Evolutionary conservation across 1,284 basidiomycete species (phyloP).

Genomic region (Leccinum solheimii): DNA sequence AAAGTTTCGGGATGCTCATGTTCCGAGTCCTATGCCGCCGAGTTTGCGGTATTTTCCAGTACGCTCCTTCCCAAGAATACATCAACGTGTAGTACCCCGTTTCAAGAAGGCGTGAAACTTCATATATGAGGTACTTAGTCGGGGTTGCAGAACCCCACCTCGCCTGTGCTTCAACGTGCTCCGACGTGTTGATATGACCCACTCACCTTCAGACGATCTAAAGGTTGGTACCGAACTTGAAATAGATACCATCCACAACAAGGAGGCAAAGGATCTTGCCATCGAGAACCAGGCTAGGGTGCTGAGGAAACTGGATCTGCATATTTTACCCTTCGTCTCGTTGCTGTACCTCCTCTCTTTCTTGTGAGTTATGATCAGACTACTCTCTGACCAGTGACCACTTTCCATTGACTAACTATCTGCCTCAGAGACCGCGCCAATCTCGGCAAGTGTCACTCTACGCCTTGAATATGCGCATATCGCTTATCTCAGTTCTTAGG

Average conservation of each 20-base stretch:
- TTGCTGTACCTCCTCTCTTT: background rate
- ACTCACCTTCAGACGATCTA: background rate
- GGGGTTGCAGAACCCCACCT: background rate
- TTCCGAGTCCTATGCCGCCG: background rate
- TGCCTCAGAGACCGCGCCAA: constrained; percentile 37
- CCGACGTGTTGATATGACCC: constrained; percentile 2
- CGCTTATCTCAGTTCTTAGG: constrained; percentile 15
- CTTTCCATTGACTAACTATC: background rate
- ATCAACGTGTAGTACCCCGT: background rate
- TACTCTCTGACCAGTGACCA: background rate
- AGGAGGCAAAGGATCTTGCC: background rate
- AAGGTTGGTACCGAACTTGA: constrained; percentile 3
- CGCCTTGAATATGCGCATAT: background rate
- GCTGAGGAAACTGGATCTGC: background rate
- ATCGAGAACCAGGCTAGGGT: background rate
- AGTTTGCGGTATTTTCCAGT: background rate
- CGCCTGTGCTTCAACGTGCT: background rate
- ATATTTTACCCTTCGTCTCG: background rate
- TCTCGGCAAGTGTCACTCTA: constrained; percentile 24
- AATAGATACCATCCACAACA: background rate
- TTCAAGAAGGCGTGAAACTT: constrained; percentile 5
- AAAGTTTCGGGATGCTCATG: background rate
- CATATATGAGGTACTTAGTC: constrained; percentile 5
- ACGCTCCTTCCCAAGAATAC: background rate
- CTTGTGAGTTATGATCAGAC: background rate